Percentiles rank a stretch among this genome's conserved stretches.
Evolutionary conservation across 1,139 yeast genomes (phyloP).

Genomic region (Hyphopichia pseudoburtonii): DNA sequence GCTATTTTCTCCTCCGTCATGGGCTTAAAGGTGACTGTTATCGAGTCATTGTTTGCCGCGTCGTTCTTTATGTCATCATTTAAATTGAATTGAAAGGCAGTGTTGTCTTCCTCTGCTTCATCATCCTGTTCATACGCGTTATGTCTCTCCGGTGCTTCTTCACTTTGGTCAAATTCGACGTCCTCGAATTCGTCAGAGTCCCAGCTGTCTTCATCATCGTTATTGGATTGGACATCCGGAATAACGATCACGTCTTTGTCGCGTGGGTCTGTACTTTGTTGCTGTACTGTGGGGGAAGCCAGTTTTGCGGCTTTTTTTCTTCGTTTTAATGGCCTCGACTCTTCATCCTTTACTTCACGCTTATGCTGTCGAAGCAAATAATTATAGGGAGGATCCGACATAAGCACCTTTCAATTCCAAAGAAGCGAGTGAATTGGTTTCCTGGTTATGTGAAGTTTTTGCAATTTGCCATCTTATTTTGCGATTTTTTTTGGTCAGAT

Average conservation of each 20-base stretch:
- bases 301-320: background rate
- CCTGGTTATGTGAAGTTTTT: too few relatives aligned
- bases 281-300: background rate
- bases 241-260: conserved; percentile 4
- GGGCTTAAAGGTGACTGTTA: conserved; percentile 8
- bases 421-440: too few relatives aligned
- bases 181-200: conserved; percentile 35
- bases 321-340: conserved; percentile 7
- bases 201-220: conserved; percentile 16
- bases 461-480: background rate
- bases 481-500: background rate
- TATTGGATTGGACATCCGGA: conserved; percentile 6
- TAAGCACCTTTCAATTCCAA: too few relatives aligned
- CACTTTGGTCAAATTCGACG: conserved; percentile 23
- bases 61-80: background rate
- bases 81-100: too few relatives aligned
- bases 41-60: conserved; percentile 6
- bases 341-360: background rate
- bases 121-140: background rate
- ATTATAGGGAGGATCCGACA: conserved; percentile 10
- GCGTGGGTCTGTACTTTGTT: background rate
- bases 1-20: conserved; percentile 5
- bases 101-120: background rate
- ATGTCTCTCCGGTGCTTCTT: background rate
- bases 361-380: conserved; percentile 3